Conservation (phyloP, 2,329 filamentous ascomycete genomes). For the Zymoseptoria ardabiliae region DNA sequence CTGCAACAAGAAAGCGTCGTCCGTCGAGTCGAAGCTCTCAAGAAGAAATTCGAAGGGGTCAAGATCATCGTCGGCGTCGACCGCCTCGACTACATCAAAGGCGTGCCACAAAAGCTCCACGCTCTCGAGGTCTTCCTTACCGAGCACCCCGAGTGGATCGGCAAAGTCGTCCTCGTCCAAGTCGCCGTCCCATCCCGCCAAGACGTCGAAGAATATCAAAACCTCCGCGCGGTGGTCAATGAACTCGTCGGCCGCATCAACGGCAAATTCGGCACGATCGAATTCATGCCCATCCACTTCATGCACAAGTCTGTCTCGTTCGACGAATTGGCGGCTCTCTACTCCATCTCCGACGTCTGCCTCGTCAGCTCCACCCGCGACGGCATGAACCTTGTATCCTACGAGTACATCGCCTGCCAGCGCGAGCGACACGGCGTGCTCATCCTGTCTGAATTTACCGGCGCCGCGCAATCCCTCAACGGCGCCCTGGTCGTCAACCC, state of each 20-base stretch:
- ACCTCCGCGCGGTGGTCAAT: slow-evolving; percentile 88
- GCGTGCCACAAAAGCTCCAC: slow-evolving; percentile 93
- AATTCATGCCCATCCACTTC: slow-evolving; percentile 99
- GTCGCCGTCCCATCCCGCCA: slow-evolving; percentile 91
- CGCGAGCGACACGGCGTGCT: slow-evolving; percentile 83
- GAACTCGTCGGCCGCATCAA: slow-evolving; percentile 96
- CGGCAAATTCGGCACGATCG: slow-evolving; percentile 90
- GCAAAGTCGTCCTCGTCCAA: slow-evolving; percentile 92
- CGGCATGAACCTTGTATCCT: slow-evolving; percentile 97
- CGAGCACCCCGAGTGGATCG: slow-evolving; percentile 96
- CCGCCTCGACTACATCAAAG: slow-evolving; percentile 97
- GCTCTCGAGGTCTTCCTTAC: slow-evolving; percentile 94
- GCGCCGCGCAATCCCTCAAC: slow-evolving; percentile 88
- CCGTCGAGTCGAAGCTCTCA: slow-evolving; percentile 74
- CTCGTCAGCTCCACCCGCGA: slow-evolving; percentile 93
- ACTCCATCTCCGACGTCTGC: slow-evolving; percentile 85
- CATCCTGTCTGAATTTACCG: slow-evolving; percentile 94
- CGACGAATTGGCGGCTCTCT: slow-evolving; percentile 88
- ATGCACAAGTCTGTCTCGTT: slow-evolving; percentile 94
- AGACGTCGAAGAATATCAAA: slow-evolving; percentile 97
- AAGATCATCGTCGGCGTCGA: slow-evolving; percentile 97
- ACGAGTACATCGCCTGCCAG: slow-evolving; percentile 96
- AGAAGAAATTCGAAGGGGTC: slow-evolving; percentile 88
- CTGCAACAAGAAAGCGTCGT: slow-evolving; percentile 79
- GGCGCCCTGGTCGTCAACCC: slow-evolving; percentile 93